Evolutionary conservation across 495 filamentous ascomycete species (phyloP).

Genomic region (Penicillium fimorum): DNA sequence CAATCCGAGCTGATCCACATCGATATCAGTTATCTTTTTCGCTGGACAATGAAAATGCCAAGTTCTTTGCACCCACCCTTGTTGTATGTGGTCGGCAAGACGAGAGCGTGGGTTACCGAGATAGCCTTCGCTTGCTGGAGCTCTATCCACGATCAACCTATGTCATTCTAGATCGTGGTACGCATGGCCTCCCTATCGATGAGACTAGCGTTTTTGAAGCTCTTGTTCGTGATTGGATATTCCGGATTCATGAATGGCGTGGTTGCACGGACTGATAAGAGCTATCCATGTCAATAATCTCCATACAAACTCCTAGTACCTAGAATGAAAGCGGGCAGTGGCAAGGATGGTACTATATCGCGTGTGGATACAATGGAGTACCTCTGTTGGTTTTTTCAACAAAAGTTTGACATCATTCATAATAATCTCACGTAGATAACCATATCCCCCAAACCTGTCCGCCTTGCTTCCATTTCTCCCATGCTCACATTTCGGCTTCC

Average conservation of each 20-base stretch:
- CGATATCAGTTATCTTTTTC: slow-evolving; percentile 29
- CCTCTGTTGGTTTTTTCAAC: too few species aligned
- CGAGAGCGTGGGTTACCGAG: slow-evolving; percentile 31
- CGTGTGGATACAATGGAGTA: too few species aligned
- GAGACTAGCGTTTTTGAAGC: slow-evolving; percentile 32
- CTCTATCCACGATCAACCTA: slow-evolving; percentile 34
- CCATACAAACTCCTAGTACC: too few species aligned
- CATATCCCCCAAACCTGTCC: too few species aligned
- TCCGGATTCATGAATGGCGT: slow-evolving; percentile 27
- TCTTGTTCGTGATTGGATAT: slow-evolving; percentile 33
- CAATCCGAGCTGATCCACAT: slow-evolving; percentile 27
- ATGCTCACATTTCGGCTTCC: too few species aligned
- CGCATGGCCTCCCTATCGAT: slow-evolving; percentile 34
- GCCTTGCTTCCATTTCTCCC: too few species aligned
- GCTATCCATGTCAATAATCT: background rate
- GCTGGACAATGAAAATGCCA: slow-evolving; percentile 18
- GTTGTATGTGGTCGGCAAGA: slow-evolving; percentile 33
- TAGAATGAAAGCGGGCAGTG: too few species aligned
- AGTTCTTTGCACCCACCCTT: slow-evolving; percentile 33
- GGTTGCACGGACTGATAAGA: slow-evolving; percentile 12
- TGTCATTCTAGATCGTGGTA: slow-evolving; percentile 32
- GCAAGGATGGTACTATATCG: too few species aligned
- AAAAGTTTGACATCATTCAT: too few species aligned
- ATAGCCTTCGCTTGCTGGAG: slow-evolving; percentile 33
- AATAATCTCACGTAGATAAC: too few species aligned